A percentile compares a stretch with the other conserved stretches of the same genome.
These are phyloP conservation scores for Paramecium sexaurelia DNA, from an alignment of 73 alveolate genomes.

Conservation along the genomic window DNA sequence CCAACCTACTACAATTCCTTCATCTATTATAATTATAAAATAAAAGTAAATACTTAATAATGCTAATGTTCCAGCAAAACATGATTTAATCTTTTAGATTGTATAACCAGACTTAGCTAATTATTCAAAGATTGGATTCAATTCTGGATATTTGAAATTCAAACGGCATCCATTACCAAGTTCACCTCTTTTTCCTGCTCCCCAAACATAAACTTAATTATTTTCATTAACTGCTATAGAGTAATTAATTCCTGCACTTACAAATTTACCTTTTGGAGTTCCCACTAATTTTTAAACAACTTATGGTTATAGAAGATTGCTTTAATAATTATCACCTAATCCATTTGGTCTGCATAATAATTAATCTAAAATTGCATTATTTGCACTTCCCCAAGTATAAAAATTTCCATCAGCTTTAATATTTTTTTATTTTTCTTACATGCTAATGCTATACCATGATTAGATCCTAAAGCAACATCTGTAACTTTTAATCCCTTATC, in stretches of 20 bases:
- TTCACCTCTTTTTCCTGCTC: conserved; percentile 12
- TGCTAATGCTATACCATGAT: conserved; percentile 12
- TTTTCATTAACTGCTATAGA: background rate
- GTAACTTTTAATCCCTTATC: conserved; percentile 19
- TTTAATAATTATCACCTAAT: background rate
- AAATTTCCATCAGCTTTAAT: conserved; percentile 49
- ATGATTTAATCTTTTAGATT: conserved; percentile 37
- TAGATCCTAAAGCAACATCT: conserved; percentile 32
- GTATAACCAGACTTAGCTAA: background rate
- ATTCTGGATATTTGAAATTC: conserved; percentile 28
- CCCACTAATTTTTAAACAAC: background rate
- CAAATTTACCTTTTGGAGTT: background rate
- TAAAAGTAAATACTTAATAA: background rate
- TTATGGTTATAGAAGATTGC: background rate
- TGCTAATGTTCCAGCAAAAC: conserved; percentile 12
- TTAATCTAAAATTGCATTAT: background rate
- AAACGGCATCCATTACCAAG: conserved; percentile 35
- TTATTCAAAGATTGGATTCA: background rate
- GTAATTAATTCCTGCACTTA: background rate
- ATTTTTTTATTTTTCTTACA: background rate
- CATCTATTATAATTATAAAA: background rate
- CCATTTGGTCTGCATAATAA: background rate
- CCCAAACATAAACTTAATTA: conserved; percentile 10
- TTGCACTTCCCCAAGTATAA: conserved; percentile 47
- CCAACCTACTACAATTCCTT: conserved; percentile 41